phyloP scores from a whole-genome alignment of 768 basidiomycete genomes.

The Cyclocybe cylindracea region DNA sequence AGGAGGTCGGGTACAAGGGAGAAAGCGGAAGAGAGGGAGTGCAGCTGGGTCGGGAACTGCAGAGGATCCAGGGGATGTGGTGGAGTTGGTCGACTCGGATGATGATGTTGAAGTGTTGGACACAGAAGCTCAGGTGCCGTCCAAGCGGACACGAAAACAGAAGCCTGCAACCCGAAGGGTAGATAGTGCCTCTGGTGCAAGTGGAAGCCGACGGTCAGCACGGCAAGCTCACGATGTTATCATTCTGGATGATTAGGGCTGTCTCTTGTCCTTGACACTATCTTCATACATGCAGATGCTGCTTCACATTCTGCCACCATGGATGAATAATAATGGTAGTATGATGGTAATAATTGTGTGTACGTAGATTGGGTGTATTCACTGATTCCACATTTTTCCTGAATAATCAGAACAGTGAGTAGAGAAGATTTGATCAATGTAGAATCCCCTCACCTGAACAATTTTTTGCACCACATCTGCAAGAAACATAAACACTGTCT shows the following conservation, averaged over 20 bases:
- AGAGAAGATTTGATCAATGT: neutral
- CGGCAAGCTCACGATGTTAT: conserved; percentile 41
- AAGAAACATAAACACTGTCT: conserved; percentile 23
- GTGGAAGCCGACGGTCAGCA: conserved; percentile 13
- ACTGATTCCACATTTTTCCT: conserved; percentile 2
- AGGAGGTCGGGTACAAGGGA: conserved; percentile 4
- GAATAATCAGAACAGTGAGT: neutral
- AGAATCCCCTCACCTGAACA: conserved; percentile 43
- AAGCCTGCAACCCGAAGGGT: conserved; percentile 13
- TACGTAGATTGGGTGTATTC: neutral
- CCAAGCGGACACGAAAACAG: conserved; percentile 19
- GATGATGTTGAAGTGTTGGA: conserved; percentile 33
- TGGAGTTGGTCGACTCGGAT: conserved; percentile 25
- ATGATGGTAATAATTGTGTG: too few species aligned
- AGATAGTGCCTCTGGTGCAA: conserved; percentile 9
- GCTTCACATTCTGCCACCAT: neutral
- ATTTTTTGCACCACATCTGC: conserved; percentile 51
- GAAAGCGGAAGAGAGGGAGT: conserved; percentile 16
- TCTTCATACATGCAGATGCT: neutral
- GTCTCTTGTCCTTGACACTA: neutral
- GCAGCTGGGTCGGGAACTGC: neutral
- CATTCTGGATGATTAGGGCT: conserved; percentile 30
- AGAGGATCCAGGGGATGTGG: conserved; percentile 10
- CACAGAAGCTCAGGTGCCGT: conserved; percentile 4
- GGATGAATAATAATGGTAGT: too few species aligned